Percentiles rank a stretch among this genome's conserved stretches.
phyloP scores from a whole-genome alignment of 257 asterid genomes.

The Vinca minor region DNA sequence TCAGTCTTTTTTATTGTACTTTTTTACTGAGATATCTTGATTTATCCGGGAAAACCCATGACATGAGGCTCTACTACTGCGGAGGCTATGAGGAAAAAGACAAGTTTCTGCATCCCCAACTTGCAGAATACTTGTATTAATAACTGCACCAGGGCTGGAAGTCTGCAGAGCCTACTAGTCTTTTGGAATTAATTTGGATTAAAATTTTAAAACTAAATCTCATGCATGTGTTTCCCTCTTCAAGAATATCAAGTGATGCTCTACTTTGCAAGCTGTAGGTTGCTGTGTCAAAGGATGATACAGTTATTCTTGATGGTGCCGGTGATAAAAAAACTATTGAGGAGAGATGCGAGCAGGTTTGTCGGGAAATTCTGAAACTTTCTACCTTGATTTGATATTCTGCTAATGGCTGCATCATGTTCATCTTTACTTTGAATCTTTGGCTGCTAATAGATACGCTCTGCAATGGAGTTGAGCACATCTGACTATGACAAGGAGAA shows the following conservation, averaged over 20 bases:
- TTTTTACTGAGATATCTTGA: background rate
- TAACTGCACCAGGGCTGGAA: too few species aligned
- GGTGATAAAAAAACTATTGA: constrained; percentile 41
- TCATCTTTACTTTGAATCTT: background rate
- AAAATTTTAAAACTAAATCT: too few species aligned
- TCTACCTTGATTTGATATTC: background rate
- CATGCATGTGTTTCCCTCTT: background rate
- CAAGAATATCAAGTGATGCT: background rate
- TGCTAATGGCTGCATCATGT: background rate
- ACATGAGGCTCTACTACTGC: background rate
- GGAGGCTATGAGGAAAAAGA: background rate
- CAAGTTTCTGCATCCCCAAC: background rate
- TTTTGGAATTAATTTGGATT: background rate
- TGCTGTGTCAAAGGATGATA: constrained; percentile 43
- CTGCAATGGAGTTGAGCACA: constrained; percentile 42
- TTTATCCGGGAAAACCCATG: background rate
- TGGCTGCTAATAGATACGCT: constrained; percentile 35
- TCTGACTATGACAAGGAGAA: constrained; percentile 61
- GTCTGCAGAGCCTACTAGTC: background rate
- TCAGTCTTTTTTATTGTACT: background rate
- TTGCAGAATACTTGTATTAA: background rate
- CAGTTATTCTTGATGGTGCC: constrained; percentile 47
- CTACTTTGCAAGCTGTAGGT: constrained; percentile 19
- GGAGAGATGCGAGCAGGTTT: constrained; percentile 53
- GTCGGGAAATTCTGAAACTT: background rate